A percentile compares a stretch with the other conserved stretches of the same genome.
Evolutionary conservation across 2,329 filamentous ascomycete genomes (phyloP).

Genomic region (Ophiostoma tasmaniense): DNA sequence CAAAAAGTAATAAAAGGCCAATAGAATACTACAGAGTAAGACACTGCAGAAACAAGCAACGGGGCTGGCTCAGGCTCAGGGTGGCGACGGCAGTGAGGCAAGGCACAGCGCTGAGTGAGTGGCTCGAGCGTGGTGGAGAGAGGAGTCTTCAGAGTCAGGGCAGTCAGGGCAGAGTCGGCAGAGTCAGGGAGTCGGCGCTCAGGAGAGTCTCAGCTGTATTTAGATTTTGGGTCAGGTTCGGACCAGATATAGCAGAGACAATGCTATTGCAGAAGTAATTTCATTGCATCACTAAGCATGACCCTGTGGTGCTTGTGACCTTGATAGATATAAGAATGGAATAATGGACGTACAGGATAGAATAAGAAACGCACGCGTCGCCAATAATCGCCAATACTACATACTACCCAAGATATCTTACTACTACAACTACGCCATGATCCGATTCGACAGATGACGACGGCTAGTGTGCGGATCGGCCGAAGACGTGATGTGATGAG

Average conservation of each 20-base stretch:
- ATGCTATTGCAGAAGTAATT: not conserved
- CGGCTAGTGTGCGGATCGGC: not conserved
- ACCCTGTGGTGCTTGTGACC: too few relatives aligned
- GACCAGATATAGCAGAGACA: not conserved
- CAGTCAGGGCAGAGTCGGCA: too few relatives aligned
- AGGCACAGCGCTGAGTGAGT: not conserved
- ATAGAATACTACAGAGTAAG: not conserved
- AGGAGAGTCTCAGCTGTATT: not conserved
- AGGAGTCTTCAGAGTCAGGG: not conserved
- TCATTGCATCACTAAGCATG: not conserved
- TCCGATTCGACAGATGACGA: not conserved
- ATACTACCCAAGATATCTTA: too few relatives aligned
- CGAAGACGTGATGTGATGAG: not conserved
- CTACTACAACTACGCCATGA: not conserved
- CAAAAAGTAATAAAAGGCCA: too few relatives aligned
- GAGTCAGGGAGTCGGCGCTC: not conserved
- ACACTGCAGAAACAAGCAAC: slow-evolving; percentile 2
- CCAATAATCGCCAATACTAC: too few relatives aligned
- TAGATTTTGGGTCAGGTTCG: not conserved
- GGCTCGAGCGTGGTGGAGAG: not conserved
- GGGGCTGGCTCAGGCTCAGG: not conserved
- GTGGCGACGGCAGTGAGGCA: not conserved
- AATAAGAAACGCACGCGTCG: too few relatives aligned
- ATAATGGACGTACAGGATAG: too few relatives aligned
- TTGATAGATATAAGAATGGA: too few relatives aligned